phyloP scores from a whole-genome alignment of 805 yeast species.

The Myxozyma udenii region DNA sequence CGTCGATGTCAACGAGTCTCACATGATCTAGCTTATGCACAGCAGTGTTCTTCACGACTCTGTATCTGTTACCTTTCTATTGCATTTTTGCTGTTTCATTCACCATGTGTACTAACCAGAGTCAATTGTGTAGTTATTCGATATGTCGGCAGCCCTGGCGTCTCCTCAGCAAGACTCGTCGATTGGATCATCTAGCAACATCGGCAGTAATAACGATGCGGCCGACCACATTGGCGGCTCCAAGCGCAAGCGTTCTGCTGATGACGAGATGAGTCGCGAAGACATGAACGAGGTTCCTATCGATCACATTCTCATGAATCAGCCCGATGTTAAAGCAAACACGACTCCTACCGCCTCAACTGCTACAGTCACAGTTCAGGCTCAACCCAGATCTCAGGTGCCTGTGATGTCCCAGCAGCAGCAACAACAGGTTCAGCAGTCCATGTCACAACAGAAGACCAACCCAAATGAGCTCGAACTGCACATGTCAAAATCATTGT shows the following conservation, averaged over 20 bases:
- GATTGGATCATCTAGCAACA: background rate
- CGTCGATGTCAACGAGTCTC: background rate
- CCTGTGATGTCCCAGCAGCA: background rate
- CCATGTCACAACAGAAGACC: background rate
- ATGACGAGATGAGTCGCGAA: background rate
- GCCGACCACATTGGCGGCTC: slow-evolving; percentile 1
- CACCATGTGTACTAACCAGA: background rate
- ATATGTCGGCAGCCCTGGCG: background rate
- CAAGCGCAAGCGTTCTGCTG: slow-evolving; percentile 6
- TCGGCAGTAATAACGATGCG: background rate
- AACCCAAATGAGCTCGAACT: background rate
- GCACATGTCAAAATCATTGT: background rate
- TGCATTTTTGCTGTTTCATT: background rate
- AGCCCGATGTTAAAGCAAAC: background rate
- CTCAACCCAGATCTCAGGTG: slow-evolving; percentile 13
- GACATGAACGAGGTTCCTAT: slow-evolving; percentile 10
- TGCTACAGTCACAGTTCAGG: slow-evolving; percentile 11
- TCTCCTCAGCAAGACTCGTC: background rate
- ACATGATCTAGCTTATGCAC: background rate
- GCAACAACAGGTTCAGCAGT: background rate
- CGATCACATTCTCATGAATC: slow-evolving; percentile 16
- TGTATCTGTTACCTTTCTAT: background rate
- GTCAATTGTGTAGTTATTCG: too few relatives aligned
- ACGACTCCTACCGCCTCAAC: slow-evolving; percentile 1
- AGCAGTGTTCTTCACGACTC: background rate